phyloP scores from a whole-genome alignment of 106 monocot species.

The Apostasia ramifera region DNA sequence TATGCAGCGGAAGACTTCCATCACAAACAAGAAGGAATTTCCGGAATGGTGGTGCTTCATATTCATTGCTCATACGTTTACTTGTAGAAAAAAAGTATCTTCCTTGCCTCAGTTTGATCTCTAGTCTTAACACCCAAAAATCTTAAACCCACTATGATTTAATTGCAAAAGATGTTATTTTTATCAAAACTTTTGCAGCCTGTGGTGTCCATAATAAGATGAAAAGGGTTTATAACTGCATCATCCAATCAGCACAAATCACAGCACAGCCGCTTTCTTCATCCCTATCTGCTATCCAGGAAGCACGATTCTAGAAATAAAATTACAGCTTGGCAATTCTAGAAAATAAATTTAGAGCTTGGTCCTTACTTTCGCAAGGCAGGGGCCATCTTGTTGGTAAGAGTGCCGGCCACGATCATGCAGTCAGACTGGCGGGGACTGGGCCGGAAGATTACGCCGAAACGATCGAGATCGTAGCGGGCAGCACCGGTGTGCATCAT shows the following conservation, averaged over 20 bases:
- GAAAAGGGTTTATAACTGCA: too few relatives aligned
- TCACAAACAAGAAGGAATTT: too few relatives aligned
- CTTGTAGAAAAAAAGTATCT: too few relatives aligned
- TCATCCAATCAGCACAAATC: neutral
- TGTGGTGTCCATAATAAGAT: too few relatives aligned
- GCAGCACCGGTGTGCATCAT: constrained; percentile 98
- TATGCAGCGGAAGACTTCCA: too few relatives aligned
- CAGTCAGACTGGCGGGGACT: constrained; percentile 97
- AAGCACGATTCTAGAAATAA: neutral
- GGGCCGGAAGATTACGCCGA: constrained; percentile 94
- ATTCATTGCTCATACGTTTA: too few relatives aligned
- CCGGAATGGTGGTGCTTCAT: too few relatives aligned
- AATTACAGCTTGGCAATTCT: neutral
- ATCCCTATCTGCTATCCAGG: neutral
- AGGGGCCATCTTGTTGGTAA: constrained; percentile 91
- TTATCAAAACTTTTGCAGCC: too few relatives aligned
- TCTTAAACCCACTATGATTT: too few relatives aligned
- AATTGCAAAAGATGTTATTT: too few relatives aligned
- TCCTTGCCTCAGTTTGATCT: too few relatives aligned
- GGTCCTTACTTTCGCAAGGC: constrained; percentile 77
- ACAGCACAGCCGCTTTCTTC: neutral
- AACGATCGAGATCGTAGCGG: constrained; percentile 90
- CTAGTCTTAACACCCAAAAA: too few relatives aligned
- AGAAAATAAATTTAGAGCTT: neutral
- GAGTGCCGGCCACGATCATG: constrained; percentile 98